A percentile compares a stretch with the other conserved stretches of the same genome.
Evolutionary conservation across 305 asterid species (phyloP).

Genomic region (Fraxinus baroniana): DNA sequence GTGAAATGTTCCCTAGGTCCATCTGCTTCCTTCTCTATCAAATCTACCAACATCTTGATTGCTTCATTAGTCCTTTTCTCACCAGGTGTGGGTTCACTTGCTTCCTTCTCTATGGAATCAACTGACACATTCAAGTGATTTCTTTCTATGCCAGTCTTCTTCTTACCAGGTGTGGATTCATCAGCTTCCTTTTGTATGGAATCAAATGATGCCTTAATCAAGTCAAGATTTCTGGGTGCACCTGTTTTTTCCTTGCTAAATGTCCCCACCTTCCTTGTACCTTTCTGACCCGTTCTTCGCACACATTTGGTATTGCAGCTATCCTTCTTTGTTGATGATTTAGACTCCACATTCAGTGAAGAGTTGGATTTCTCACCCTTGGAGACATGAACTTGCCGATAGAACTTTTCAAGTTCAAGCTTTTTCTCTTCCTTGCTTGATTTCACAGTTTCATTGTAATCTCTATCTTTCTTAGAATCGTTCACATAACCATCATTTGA

Average conservation of each 20-base stretch:
- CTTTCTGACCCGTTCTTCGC: background rate
- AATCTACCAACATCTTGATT: background rate
- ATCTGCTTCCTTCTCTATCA: background rate
- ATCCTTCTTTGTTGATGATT: background rate
- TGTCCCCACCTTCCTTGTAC: background rate
- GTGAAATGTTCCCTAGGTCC: slow-evolving; percentile 9
- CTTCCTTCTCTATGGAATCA: slow-evolving; percentile 6
- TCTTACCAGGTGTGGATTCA: slow-evolving; percentile 6
- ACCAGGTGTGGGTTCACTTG: background rate
- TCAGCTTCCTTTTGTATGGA: slow-evolving; percentile 29
- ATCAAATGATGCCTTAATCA: slow-evolving; percentile 38
- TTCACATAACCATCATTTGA: background rate
- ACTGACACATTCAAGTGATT: slow-evolving; percentile 21
- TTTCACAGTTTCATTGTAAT: background rate
- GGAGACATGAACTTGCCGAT: background rate
- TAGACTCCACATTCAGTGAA: background rate
- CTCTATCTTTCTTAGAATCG: slow-evolving; percentile 22
- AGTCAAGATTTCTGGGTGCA: slow-evolving; percentile 20
- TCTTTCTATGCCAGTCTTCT: background rate
- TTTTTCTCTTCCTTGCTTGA: background rate
- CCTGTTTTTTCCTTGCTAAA: slow-evolving; percentile 12
- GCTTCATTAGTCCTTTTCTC: background rate
- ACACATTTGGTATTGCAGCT: background rate
- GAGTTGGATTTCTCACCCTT: background rate
- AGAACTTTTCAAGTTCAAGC: background rate